A percentile compares a stretch with the other conserved stretches of the same genome.
Conservation (phyloP, 805 yeast genomes). For the Starmerella vitae region DNA sequence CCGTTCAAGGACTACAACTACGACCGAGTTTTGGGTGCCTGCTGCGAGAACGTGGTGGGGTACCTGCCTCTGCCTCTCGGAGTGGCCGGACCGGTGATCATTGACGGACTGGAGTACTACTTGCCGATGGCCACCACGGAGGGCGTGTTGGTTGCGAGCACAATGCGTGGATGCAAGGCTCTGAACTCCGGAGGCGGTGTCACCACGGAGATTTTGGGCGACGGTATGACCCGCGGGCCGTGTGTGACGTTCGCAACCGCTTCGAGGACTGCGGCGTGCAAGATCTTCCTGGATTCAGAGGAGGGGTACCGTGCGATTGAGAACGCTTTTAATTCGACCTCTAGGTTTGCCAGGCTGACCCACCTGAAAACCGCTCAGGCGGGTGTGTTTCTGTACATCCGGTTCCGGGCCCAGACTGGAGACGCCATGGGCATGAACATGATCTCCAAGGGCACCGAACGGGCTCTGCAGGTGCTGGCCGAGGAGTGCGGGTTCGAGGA, state of each 20-base stretch:
- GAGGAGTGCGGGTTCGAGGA: slow-evolving; percentile 86
- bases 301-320: slow-evolving; percentile 77
- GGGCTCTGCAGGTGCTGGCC: slow-evolving; percentile 67
- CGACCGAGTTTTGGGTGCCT: slow-evolving; percentile 93
- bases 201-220: slow-evolving; percentile 76
- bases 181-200: slow-evolving; percentile 96
- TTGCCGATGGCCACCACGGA: slow-evolving; percentile 99
- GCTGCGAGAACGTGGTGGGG: slow-evolving; percentile 98
- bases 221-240: slow-evolving; percentile 99
- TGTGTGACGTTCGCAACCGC: slow-evolving; percentile 81
- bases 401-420: slow-evolving; percentile 98
- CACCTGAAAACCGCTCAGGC: slow-evolving; percentile 88
- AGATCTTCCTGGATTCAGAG: slow-evolving; percentile 87
- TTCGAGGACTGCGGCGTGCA: slow-evolving; percentile 83
- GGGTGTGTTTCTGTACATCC: slow-evolving; percentile 72
- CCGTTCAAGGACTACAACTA: slow-evolving; percentile 82
- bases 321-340: slow-evolving; percentile 88
- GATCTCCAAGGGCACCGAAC: slow-evolving; percentile 97
- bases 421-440: slow-evolving; percentile 99
- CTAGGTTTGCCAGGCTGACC: slow-evolving; percentile 91
- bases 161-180: slow-evolving; percentile 98
- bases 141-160: slow-evolving; percentile 95
- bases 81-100: slow-evolving; percentile 89
- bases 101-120: slow-evolving; percentile 78
- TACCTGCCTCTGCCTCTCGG: slow-evolving; percentile 95